phyloP scores from a whole-genome alignment of 192 early-diverging fungal species.

The Lunasporangiospora selenospora region DNA sequence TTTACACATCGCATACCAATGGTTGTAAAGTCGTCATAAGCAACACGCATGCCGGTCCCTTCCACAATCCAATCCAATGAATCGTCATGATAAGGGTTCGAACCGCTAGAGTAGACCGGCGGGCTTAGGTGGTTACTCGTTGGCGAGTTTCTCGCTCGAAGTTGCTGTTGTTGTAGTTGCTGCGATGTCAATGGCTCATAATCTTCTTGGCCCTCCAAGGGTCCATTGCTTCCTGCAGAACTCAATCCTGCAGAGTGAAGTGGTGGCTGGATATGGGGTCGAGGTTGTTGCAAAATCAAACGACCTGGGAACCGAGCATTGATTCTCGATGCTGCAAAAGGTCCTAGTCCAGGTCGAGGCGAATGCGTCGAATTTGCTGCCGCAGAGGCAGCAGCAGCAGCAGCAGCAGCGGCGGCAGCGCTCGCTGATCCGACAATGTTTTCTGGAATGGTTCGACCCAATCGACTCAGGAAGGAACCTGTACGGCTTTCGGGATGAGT shows the following conservation, averaged over 20 bases:
- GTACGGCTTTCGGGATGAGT: conserved; percentile 15
- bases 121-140: conserved; percentile 22
- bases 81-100: conserved; percentile 48
- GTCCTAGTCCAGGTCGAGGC: conserved; percentile 37
- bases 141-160: no score
- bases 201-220: no score
- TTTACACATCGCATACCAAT: conserved; percentile 56
- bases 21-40: conserved; percentile 68
- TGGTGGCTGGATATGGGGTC: no score
- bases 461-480: conserved; percentile 26
- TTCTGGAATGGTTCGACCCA: conserved; percentile 14
- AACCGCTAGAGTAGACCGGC: conserved; percentile 34
- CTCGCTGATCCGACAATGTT: not conserved
- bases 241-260: not conserved
- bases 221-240: conserved; percentile 3
- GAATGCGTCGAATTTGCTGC: conserved; percentile 11
- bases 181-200: no score
- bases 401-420: no score
- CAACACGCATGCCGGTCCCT: conserved; percentile 52
- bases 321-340: conserved; percentile 9
- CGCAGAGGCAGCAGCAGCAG: no score
- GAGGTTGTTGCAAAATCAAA: no score
- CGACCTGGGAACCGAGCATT: conserved; percentile 17
- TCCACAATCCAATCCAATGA: conserved; percentile 51
- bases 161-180: no score